Evolutionary conservation across 1,284 basidiomycete species (phyloP).

Genomic region (Trametes pubescens): DNA sequence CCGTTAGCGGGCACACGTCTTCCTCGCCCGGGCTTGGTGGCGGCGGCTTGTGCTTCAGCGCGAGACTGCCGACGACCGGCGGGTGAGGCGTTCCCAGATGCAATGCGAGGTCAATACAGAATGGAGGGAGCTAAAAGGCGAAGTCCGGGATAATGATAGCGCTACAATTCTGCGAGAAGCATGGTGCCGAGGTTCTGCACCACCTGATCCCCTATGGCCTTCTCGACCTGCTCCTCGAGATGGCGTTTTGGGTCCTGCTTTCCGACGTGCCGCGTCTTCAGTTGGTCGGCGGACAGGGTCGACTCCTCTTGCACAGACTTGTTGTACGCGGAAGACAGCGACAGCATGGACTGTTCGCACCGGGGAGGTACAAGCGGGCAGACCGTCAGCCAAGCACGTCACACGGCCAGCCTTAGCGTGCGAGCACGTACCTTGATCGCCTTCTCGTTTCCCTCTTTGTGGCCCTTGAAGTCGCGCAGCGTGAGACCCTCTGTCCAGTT

Average conservation of each 20-base stretch:
- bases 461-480: slow-evolving; percentile 86
- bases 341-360: slow-evolving; percentile 82
- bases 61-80: slow-evolving; percentile 7
- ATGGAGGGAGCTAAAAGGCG: slow-evolving; percentile 24
- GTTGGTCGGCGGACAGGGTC: slow-evolving; percentile 87
- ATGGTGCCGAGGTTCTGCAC: slow-evolving; percentile 94
- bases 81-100: slow-evolving; percentile 12
- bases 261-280: slow-evolving; percentile 96
- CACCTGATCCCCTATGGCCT: slow-evolving; percentile 95
- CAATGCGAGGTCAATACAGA: slow-evolving; percentile 26
- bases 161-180: slow-evolving; percentile 84
- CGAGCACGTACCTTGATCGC: slow-evolving; percentile 80
- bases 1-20: slow-evolving; percentile 19
- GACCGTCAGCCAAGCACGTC: slow-evolving; percentile 25
- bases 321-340: slow-evolving; percentile 91
- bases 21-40: slow-evolving; percentile 14
- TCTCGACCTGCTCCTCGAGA: slow-evolving; percentile 96
- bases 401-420: slow-evolving; percentile 29
- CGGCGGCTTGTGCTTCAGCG: slow-evolving; percentile 14
- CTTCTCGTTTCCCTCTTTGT: slow-evolving; percentile 88
- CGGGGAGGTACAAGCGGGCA: slow-evolving; percentile 27
- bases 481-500: slow-evolving; percentile 98
- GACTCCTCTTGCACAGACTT: slow-evolving; percentile 97
- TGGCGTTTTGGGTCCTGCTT: slow-evolving; percentile 98
- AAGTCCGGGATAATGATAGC: slow-evolving; percentile 33